Base-by-base conservation (phyloP, 2,329 filamentous ascomycete species). In the Apiospora phragmitis region DNA sequence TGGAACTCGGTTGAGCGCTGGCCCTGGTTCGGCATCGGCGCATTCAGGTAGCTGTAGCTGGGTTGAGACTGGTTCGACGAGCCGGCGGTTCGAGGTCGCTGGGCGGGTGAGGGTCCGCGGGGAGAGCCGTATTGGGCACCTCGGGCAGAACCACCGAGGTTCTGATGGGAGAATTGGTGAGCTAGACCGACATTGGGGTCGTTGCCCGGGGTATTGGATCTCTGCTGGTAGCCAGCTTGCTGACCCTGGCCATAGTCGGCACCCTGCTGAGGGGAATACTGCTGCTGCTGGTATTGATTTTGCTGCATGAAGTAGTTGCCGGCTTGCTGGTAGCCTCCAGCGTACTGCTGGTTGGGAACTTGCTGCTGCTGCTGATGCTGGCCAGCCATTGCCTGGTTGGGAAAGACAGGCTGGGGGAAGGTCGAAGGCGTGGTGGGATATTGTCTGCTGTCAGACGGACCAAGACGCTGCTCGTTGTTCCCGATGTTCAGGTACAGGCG, bases 161-260 rank as follows among this genome's bases (percentile, higher is more conserved):
- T 97, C 85, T 98, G 95, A 82, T 98, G 94, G 71, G 95, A 97
- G 82, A 98, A 97, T 81, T 99, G 96, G 80, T 98, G 94, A 72
- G 95, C 94, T 65, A 98, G 88, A 41, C 94, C 95, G 77, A 94
- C 96, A 76, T 95, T 97, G 75, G 92, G 93, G 79, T 98, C 94
- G 78, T 93, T 94, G 71, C 87, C 88, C 6, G 89, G 88, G 4
- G 89, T 87, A 76, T 86, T 87, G 76, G 87, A 86, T 72, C 88
- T 84, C 72, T 83, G 84, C 78, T 87, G 87, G 75, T 88, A 84
- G 4, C 74, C 70, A n/a, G 74, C 77, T 67, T 77, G 76, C 68
- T 78, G 75, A 69, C 75, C 75, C 68, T 78, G 75, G 69, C 74
- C 75, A 67, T 80, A 79, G 26, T 75, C 77, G 65, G 76, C 77